These are phyloP conservation scores for Aspergillus sojae DNA, from an alignment of 2,329 filamentous ascomycete genomes.

Conservation along the genomic window DNA sequence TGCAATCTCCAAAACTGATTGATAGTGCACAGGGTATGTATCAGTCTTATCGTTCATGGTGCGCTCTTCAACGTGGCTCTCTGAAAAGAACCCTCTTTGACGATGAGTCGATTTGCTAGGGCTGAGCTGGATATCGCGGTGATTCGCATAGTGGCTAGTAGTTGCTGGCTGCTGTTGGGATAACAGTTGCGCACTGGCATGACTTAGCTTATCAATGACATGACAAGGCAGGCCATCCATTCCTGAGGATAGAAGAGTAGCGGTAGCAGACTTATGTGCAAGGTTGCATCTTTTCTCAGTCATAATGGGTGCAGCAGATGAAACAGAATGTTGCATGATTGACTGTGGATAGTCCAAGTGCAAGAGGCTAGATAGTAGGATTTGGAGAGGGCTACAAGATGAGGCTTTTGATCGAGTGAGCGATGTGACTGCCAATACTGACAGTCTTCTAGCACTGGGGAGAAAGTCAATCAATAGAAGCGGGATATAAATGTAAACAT, in stretches of 20 bases:
- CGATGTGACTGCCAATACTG: neutral
- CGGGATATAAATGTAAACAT: neutral
- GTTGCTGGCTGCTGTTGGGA: neutral
- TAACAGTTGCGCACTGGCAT: neutral
- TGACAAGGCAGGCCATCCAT: neutral
- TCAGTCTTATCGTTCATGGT: neutral
- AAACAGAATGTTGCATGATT: neutral
- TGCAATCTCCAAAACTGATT: too few relatives aligned
- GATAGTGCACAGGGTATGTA: too few relatives aligned
- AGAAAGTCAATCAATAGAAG: neutral
- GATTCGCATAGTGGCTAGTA: neutral
- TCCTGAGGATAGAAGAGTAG: neutral
- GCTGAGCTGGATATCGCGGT: neutral
- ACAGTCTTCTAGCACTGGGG: neutral
- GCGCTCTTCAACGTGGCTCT: neutral
- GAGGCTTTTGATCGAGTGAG: neutral
- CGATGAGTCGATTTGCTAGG: neutral
- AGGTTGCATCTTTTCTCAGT: neutral
- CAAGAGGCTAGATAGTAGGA: neutral
- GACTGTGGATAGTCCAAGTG: neutral
- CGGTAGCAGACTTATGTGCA: neutral
- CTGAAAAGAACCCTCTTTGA: neutral
- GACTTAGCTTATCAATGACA: neutral
- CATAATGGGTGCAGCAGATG: neutral
- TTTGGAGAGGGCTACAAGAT: neutral